Evolutionary conservation across 1,139 yeast species (phyloP), one percentile per base, ranked within the genome.

Genomic region (Pichia sp.): DNA sequence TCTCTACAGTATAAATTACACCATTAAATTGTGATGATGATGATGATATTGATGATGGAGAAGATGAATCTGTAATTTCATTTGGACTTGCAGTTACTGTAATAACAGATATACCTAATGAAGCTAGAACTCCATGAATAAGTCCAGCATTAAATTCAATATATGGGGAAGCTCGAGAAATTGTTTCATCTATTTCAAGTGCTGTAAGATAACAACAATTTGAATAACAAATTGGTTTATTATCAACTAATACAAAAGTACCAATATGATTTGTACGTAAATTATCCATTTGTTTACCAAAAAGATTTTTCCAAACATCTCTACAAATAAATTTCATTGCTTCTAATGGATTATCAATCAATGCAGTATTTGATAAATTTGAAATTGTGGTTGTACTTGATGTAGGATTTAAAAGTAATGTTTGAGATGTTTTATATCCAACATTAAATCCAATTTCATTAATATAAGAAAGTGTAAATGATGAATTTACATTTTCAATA

Each of bases 301-400:
- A 89, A 35, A 90, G 61, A 42, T 75, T 67, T 55, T 77, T 79
- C 97, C 97, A 90, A 32, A 90, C 83, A 56, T 92, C 97, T 41
- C 95, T 76, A 63, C 97, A 89, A 2, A 90, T 78, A 59, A 87
- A 89, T 65, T 90, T 90, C 89, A 90, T 86, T 41, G 89, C 76
- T 54, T 87, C 92, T 40, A 90, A 35, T 10, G 48, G 43, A 16
- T 39, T 40, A 4, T 39, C 42, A 64, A 24, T 31, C 10, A 45
- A 28, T 23, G 44, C 36, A 11, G 41, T 38, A 11, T 40, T 45
- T 20, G 48, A 41, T 2, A 45, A 8, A 4, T 45, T 45, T n/a
- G 41, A 31, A 7, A 41, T 35, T 11, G 47, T 16, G 6, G n/a
- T 39, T 40, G 36, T 23, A 11, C 34, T 33, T 27, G n/a, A 28